Conservation (phyloP, 768 basidiomycete species). For the Boletus sp. region DNA sequence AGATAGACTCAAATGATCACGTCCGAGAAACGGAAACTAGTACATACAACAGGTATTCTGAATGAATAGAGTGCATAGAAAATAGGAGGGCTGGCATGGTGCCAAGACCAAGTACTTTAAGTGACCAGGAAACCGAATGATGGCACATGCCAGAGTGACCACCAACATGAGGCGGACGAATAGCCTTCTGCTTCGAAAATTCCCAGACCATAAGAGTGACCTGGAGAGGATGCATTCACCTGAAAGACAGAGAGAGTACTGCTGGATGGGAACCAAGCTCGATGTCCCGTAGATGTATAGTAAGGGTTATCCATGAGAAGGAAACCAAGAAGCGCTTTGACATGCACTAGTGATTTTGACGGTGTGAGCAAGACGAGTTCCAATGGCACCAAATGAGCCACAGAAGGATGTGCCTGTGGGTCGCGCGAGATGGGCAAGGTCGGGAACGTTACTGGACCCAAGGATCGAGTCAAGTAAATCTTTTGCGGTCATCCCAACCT, state of each 20-base stretch:
- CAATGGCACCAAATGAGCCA: constrained; percentile 25
- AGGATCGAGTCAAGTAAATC: constrained; percentile 30
- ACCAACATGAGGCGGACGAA: neutral
- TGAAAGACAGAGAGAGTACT: neutral
- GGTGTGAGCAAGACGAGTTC: constrained; percentile 20
- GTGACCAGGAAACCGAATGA: neutral
- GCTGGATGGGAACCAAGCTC: neutral
- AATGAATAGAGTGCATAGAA: neutral
- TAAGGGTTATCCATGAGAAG: constrained; percentile 16
- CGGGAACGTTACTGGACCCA: constrained; percentile 6
- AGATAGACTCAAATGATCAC: too few species aligned
- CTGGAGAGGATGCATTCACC: neutral
- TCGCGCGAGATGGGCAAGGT: constrained; percentile 3
- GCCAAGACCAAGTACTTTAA: neutral
- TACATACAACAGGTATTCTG: neutral
- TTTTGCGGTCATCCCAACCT: constrained; percentile 18
- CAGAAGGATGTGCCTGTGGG: constrained; percentile 23
- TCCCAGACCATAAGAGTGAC: neutral
- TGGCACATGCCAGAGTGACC: neutral
- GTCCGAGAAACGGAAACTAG: neutral
- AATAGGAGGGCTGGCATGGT: neutral
- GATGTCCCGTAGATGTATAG: neutral
- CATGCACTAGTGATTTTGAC: constrained; percentile 17
- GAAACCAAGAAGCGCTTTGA: constrained; percentile 19
- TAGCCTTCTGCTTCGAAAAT: neutral